These are phyloP conservation scores for Gaeumannomyces sp. DNA, from an alignment of 2,329 filamentous ascomycete genomes.

Conservation along the genomic window DNA sequence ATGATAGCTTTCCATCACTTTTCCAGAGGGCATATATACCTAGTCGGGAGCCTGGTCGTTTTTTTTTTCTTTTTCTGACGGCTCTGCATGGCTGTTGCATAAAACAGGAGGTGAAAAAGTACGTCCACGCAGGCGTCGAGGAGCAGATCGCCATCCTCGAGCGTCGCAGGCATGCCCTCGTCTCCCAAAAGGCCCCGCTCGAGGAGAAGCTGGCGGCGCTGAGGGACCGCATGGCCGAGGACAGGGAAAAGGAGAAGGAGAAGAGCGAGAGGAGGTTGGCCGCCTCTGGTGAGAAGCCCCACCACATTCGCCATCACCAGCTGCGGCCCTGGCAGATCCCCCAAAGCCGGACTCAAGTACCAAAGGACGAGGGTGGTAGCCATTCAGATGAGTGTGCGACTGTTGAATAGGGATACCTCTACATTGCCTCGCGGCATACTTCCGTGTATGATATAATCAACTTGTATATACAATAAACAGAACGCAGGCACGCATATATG, in stretches of 20 bases:
- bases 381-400: neutral
- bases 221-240: slow-evolving; percentile 20
- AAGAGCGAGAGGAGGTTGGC: neutral
- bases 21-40: neutral
- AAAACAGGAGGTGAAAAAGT: slow-evolving; percentile 17
- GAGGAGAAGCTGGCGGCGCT: slow-evolving; percentile 25
- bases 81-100: no score
- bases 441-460: neutral
- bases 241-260: slow-evolving; percentile 6
- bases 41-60: no score
- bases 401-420: neutral
- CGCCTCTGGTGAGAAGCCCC: neutral
- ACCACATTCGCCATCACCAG: neutral
- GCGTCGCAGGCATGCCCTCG: slow-evolving; percentile 19
- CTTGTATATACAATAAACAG: neutral
- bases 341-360: neutral
- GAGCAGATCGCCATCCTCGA: slow-evolving; percentile 26
- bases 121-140: slow-evolving; percentile 18
- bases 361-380: neutral
- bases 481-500: no score
- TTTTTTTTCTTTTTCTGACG: no score
- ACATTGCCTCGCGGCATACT: neutral
- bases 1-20: neutral
- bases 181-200: slow-evolving; percentile 20
- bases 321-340: neutral